Evolutionary conservation across 192 early-diverging fungal genomes (phyloP), one percentile per base, ranked within the genome.

Genomic region (Coemansia sp.): DNA sequence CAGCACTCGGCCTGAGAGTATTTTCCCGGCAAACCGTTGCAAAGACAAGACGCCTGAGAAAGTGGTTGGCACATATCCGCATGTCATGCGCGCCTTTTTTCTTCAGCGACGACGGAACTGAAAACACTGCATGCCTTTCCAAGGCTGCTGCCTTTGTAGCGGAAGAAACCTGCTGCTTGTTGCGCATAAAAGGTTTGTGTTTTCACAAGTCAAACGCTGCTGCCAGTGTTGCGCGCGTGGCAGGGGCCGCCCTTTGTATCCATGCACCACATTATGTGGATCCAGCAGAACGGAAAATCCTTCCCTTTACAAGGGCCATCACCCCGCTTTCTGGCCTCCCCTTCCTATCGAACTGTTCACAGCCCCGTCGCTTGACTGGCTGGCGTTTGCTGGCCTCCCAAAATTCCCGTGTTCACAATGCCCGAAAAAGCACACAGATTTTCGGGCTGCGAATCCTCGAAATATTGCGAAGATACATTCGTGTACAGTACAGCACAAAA

Each of bases 211-310:
- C 30, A 31, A 31, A 4, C 8, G 30, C 30, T 40, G 31, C 14
- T 40, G 12, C n/a, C n/a, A 16, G n/a, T 16, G 42, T 18, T 19
- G 42, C 42, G 3, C 42, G 42, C 42, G 18, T 43, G 42, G 42
- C 42, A 6, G 42, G 3, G 42, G 14, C 6, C 19, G 5, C 42
- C 42, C 32, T 32, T 55, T 25, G 33, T 55, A 22, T 35, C 10
- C 25, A 55, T 25, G 54, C 54, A 40, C 35, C 3, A 5, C 23
- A 55, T 55, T 55, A 24, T 33, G 54, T 42, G 35, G 22, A 55
- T 55, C 54, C 35, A 27, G 38, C 54, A 40, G n/a, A 40, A 40
- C 12, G 7, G 54, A 23, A 18, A 40, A 55, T 40, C 38, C 23
- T n/a, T 40, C 54, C 24, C 19, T n/a, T 7, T 24, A 32, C n/a